Evolutionary conservation across 371 early-diverging fungal species (phyloP), one percentile per base, ranked within the genome.

Genomic region (Mortierella polycephala): DNA sequence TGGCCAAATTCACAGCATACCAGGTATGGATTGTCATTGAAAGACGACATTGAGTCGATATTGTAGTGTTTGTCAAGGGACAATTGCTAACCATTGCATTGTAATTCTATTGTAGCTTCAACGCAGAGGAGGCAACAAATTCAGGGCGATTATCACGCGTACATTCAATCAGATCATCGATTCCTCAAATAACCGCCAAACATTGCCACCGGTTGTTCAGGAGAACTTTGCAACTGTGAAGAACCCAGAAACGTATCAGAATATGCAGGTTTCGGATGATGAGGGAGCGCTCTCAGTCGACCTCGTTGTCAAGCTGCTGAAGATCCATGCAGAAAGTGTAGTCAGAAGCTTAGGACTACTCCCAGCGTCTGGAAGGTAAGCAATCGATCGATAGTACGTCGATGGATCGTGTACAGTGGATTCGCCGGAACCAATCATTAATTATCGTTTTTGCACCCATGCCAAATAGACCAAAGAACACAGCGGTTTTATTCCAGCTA

Each of bases 241-340:
- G 53, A 79, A 79, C 55, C 80, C 80, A 0, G 80, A 79, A 53
- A 79, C 73, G 20, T 79, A 79, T 42, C 80, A 79, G 46, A 72
- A 57, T 11, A 72, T 79, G 69, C 69, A 79, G 53, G 73, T 72
- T 20, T 51, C 69, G 8, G 86, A 89, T n/a, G 86, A 88, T 7
- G 86, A 88, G 69, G 88, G 90, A 0, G 70, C 89, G 7, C 85
- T 92, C 7, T 88, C 91, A 7, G 76, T 86, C 5, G 84, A 87
- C n/a, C 72, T 87, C 12, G 87, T 88, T 37, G 67, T 91, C 56
- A 82, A 89, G 51, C 75, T 96, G 64, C 84, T 96, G 12, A 87
- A 90, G 64, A 89, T 96, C 44, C 97, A 98, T 81, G 88, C 94
- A 1, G 97, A 96, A 79, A 91, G 95, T 9, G 87, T 95, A 47